Base-by-base conservation (phyloP, 192 early-diverging fungal genomes). In the Backusella luteola region DNA sequence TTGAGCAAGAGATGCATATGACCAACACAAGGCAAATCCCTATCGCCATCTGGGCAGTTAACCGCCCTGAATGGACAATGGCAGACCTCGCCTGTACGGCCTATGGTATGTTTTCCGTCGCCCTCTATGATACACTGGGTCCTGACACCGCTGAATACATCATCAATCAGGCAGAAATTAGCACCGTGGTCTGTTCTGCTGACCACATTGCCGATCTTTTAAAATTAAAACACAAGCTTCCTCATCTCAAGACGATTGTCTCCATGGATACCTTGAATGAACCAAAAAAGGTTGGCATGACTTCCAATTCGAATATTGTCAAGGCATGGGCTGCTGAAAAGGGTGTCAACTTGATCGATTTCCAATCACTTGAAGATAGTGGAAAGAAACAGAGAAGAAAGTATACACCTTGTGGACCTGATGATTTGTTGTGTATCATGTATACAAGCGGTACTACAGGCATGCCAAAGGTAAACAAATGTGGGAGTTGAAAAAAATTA, bases 51-150 rank as follows among this genome's bases (percentile, higher is more conserved):
- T 77, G 76, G 76, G 36, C 46, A 15, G 23, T 38, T 9, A 77
- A 77, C 11, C 76, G 76, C 32, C 84, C 90, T 12, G 92, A 94
- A 72, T 96, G 93, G 91, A 84, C 87, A 8, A 85, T 96, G 44
- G 74, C 87, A 15, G 90, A 93, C 66, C 86, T 89, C 42, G 93
- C 84, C 0, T 85, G 89, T 21, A 78, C 85, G 7, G 85, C 86
- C 44, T 90, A 92, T 73, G 87, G 86, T 70, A 52, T 91, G 66
- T 83, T 88, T 63, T 84, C 89, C 8, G 95, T 97, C 19, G 90
- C 96, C 2, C 84, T 98, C 15, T 96, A 97, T 85, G 96, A 98
- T 77, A 96, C 96, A n/a, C 87, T 98, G 38, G 97, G 95, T 49
- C 86, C 89, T 0, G 92, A 94, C 68, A 87, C 93, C 17, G 82